phyloP scores from a whole-genome alignment of 805 yeast species.

The Yarrowia deformans region DNA sequence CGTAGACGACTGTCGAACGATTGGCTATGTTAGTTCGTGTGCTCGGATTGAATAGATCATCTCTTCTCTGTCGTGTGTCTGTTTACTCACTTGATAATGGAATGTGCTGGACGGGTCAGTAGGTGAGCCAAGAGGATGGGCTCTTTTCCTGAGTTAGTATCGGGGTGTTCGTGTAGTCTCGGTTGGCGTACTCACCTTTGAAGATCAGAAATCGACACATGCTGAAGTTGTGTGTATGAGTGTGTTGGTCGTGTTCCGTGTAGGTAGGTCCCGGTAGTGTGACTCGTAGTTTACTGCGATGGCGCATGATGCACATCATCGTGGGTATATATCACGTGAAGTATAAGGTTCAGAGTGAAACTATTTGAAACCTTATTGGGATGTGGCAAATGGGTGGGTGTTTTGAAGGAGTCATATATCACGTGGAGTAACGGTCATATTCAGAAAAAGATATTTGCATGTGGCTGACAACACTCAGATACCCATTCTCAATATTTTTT shows the following conservation, averaged over 20 bases:
- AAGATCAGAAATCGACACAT: slow-evolving; percentile 93
- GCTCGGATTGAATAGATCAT: background rate
- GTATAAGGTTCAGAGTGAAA: background rate
- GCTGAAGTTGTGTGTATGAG: background rate
- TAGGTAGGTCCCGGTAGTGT: slow-evolving; percentile 6
- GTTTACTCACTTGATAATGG: slow-evolving; percentile 73
- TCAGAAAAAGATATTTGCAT: too few relatives aligned
- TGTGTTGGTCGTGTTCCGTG: background rate
- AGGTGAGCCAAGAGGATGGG: slow-evolving; percentile 85
- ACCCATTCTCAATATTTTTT: too few relatives aligned
- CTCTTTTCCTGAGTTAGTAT: slow-evolving; percentile 65
- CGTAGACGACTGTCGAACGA: slow-evolving; percentile 90
- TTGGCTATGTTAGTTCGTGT: slow-evolving; percentile 56
- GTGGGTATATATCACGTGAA: slow-evolving; percentile 33
- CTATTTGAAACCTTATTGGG: background rate
- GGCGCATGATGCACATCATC: slow-evolving; percentile 29
- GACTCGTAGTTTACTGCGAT: slow-evolving; percentile 21
- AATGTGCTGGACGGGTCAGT: slow-evolving; percentile 93
- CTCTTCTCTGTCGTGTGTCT: background rate
- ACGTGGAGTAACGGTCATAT: too few relatives aligned
- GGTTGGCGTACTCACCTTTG: slow-evolving; percentile 55
- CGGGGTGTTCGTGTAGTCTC: background rate
- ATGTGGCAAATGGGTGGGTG: slow-evolving; percentile 6
- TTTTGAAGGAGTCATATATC: too few relatives aligned
- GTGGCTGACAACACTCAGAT: too few relatives aligned